Percentiles rank a stretch among this genome's conserved stretches.
Evolutionary conservation across 1,139 yeast species (phyloP).

Genomic region (Tardiomyces blankii): DNA sequence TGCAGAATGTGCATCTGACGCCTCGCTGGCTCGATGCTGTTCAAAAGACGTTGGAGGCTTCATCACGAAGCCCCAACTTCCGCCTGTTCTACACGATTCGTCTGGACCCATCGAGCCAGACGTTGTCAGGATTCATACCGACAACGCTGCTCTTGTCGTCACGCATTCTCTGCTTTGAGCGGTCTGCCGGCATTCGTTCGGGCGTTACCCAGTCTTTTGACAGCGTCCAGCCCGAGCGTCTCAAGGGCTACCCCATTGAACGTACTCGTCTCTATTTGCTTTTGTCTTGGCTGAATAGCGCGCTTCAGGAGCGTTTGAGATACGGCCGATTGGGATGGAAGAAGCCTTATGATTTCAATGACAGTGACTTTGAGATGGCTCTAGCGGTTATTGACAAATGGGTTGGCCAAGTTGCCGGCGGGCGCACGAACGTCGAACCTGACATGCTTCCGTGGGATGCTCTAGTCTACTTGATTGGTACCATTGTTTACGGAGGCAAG

Average conservation of each 20-base stretch:
- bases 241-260: conserved; percentile 31
- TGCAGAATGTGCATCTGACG: conserved; percentile 74
- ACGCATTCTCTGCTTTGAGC: conserved; percentile 47
- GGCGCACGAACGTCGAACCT: conserved; percentile 35
- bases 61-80: conserved; percentile 27
- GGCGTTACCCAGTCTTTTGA: conserved; percentile 30
- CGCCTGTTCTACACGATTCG: conserved; percentile 49
- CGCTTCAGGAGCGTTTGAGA: conserved; percentile 47
- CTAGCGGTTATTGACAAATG: conserved; percentile 34
- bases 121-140: conserved; percentile 38
- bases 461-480: conserved; percentile 39
- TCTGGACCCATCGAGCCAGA: conserved; percentile 13
- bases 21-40: conserved; percentile 48
- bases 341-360: conserved; percentile 56
- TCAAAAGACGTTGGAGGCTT: conserved; percentile 33
- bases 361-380: conserved; percentile 57
- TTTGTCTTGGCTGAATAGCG: conserved; percentile 59
- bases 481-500: conserved; percentile 67
- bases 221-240: conserved; percentile 13
- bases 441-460: conserved; percentile 47
- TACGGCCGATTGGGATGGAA: conserved; percentile 55
- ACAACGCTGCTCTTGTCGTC: conserved; percentile 41
- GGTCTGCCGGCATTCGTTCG: conserved; percentile 47
- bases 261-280: conserved; percentile 41
- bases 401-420: conserved; percentile 22